These are phyloP conservation scores for Lentinula sp. DNA, from an alignment of 768 basidiomycete species.

Conservation along the genomic window DNA sequence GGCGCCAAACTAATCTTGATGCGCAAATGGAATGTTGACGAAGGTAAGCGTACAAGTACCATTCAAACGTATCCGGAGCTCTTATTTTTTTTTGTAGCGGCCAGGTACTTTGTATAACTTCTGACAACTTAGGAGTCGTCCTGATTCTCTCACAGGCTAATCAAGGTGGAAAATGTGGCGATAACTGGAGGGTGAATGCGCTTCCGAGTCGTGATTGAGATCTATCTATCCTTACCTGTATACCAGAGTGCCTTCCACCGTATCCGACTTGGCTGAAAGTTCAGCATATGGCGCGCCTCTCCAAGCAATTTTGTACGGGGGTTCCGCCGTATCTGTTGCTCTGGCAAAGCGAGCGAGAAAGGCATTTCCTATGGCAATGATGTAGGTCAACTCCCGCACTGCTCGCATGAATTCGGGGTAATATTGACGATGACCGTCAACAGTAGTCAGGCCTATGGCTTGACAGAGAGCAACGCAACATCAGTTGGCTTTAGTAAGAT, in stretches of 20 bases:
- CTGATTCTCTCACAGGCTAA: background rate
- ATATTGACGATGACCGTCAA: background rate
- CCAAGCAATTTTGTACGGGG: background rate
- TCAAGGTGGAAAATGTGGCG: background rate
- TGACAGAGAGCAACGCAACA: slow-evolving; percentile 9
- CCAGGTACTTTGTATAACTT: background rate
- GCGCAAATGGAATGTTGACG: slow-evolving; percentile 1
- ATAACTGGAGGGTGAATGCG: background rate
- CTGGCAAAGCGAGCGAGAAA: slow-evolving; percentile 1
- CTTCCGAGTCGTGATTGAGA: background rate
- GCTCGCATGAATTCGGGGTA: background rate
- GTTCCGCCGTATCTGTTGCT: background rate
- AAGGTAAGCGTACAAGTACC: background rate
- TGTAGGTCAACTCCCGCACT: background rate
- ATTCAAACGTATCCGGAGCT: background rate
- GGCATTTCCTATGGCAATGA: slow-evolving; percentile 3
- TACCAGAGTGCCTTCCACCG: background rate
- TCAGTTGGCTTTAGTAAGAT: slow-evolving; percentile 4
- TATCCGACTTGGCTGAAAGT: slow-evolving; percentile 3
- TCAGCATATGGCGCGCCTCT: background rate
- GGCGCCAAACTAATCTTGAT: slow-evolving; percentile 1
- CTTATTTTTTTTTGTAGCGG: background rate
- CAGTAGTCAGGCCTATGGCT: slow-evolving; percentile 6
- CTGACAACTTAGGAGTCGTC: background rate
- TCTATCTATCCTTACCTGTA: background rate